Conservation (phyloP, 1,139 yeast species). For the Hemisphaericaspora subhashii region DNA sequence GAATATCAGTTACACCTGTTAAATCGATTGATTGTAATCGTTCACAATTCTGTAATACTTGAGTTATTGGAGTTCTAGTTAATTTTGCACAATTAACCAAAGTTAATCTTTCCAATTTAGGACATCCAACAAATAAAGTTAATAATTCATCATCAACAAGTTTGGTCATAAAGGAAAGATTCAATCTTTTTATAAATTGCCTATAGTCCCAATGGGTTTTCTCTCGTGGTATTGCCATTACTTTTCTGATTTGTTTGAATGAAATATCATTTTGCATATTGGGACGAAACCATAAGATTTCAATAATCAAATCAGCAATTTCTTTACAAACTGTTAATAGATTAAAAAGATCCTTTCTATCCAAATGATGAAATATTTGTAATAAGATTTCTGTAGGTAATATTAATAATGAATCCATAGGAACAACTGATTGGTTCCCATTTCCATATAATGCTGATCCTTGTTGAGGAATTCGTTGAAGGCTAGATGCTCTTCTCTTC, state of each 20-base stretch:
- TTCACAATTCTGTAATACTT: constrained; percentile 63
- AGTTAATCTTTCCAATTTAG: constrained; percentile 80
- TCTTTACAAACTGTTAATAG: constrained; percentile 75
- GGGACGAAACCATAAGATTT: constrained; percentile 88
- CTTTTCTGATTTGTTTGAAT: constrained; percentile 49
- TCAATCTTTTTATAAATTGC: constrained; percentile 72
- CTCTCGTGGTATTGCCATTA: constrained; percentile 51
- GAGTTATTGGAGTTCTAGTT: constrained; percentile 59
- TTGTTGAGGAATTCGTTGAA: constrained; percentile 8
- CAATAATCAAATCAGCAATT: constrained; percentile 80
- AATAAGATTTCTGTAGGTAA: constrained; percentile 83
- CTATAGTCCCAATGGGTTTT: constrained; percentile 73
- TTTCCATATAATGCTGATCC: background rate
- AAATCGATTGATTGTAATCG: constrained; percentile 84
- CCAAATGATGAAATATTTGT: constrained; percentile 67
- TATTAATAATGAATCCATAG: constrained; percentile 43
- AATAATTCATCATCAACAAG: constrained; percentile 63
- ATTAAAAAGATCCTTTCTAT: constrained; percentile 65
- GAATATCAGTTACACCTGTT: constrained; percentile 71
- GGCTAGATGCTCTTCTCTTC: constrained; percentile 24
- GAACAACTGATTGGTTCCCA: constrained; percentile 14
- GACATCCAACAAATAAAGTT: constrained; percentile 61
- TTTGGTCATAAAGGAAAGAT: constrained; percentile 73
- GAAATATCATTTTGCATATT: constrained; percentile 60
- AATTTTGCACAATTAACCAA: constrained; percentile 76